Base-by-base conservation (phyloP, 495 filamentous ascomycete genomes). In the Umbilicaria muhlenbergii region DNA sequence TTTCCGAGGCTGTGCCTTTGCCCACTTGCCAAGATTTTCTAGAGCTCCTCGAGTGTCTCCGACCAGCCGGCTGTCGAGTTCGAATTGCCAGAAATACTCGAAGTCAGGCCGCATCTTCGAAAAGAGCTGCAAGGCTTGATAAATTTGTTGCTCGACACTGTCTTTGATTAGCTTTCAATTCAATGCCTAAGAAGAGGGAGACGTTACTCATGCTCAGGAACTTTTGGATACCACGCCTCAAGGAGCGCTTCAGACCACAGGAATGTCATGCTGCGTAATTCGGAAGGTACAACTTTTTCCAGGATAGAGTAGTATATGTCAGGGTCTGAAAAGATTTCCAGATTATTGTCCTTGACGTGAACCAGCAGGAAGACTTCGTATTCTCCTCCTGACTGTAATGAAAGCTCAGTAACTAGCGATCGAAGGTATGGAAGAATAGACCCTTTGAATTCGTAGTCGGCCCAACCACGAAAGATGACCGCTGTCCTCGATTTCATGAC, bases 311-410 rank as follows among this genome's bases (percentile, higher is more conserved):
- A 54, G 50, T 86, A 78, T 0, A 65, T 61, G 17, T 64, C 58
- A 14, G 62, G 53, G 54, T 73, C 63, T 5, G 65, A 62, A 60
- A 70, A 78, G 42, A 85, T 79, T 3, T 67, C 58, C 36, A 74
- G 52, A 24, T 60, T 52, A 38, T 59, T 44, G 42, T 86, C 73
- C 46, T 78, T 83, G 45, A 83, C 71, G 39, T 91, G 78, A 17
- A 89, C 70, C 42, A 88, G 68, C 3, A 91, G 60, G 50, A 80
- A 81, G 31, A 91, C 72, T 51, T 83, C 69, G 54, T 86, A 89
- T 60, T 86, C 78, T 11, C 75, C 82, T 2, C 86, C 85, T 7
- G 80, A 77, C 38, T 74, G 68, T 12, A 92, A 59, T 5, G 73
- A 73, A 21, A 87, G 61, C 57, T 91, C 86, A 15, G 73, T 77